Evolutionary conservation across 352 stramenopile genomes (phyloP).

Genomic region (Phytophthora gonapodyides): DNA sequence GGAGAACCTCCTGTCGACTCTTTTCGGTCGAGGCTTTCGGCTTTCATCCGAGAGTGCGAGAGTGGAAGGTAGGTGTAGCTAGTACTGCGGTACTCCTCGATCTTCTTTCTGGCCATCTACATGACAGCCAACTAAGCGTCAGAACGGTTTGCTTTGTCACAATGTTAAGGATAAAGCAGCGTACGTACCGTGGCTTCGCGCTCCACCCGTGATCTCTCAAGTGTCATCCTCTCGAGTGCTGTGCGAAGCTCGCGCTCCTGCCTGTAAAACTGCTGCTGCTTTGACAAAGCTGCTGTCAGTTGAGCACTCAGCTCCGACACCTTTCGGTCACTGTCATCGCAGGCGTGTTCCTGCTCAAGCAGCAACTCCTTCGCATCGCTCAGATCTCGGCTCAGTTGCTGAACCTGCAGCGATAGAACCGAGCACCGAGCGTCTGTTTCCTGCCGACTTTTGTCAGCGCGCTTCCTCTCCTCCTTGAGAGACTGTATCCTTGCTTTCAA

Average conservation of each 20-base stretch:
- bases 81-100: constrained; percentile 62
- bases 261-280: constrained; percentile 75
- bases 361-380: constrained; percentile 59
- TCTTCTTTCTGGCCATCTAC: constrained; percentile 54
- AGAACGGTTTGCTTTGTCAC: background rate
- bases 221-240: constrained; percentile 55
- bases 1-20: background rate
- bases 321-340: constrained; percentile 74
- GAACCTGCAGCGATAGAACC: constrained; percentile 50
- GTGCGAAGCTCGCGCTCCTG: constrained; percentile 72
- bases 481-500: constrained; percentile 50
- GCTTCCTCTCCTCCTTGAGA: constrained; percentile 68
- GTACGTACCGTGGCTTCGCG: constrained; percentile 53
- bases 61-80: constrained; percentile 37
- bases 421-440: constrained; percentile 54
- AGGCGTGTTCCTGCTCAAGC: constrained; percentile 62
- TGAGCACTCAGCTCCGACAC: constrained; percentile 68
- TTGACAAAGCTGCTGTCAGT: constrained; percentile 67
- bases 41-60: constrained; percentile 24
- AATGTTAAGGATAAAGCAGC: background rate
- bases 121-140: background rate
- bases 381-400: constrained; percentile 62
- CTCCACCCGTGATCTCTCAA: constrained; percentile 71
- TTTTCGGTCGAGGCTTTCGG: constrained; percentile 14
- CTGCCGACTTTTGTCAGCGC: constrained; percentile 51